These are phyloP conservation scores for Leptodontidium sp. DNA, from an alignment of 2,329 filamentous ascomycete species.

Conservation along the genomic window DNA sequence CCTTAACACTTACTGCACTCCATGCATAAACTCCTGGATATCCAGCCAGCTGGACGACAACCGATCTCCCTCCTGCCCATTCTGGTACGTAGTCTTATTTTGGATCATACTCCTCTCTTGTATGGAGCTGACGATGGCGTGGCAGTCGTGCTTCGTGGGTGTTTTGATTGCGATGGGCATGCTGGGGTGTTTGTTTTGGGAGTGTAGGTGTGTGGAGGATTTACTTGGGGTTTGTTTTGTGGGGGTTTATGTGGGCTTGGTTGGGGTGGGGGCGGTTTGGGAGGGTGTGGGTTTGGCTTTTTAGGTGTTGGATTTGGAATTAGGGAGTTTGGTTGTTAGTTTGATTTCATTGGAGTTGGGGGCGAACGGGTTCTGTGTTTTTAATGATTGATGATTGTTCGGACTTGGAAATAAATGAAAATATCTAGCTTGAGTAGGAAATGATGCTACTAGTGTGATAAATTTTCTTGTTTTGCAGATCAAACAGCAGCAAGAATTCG, in stretches of 20 bases:
- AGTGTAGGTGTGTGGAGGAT: neutral
- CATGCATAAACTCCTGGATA: neutral
- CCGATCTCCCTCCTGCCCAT: neutral
- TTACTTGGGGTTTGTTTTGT: neutral
- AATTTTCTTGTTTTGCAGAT: too few relatives aligned
- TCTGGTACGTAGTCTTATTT: neutral
- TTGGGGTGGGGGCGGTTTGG: neutral
- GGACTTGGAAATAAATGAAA: too few relatives aligned
- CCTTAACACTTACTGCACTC: neutral
- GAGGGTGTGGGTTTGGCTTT: neutral
- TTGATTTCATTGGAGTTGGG: too few relatives aligned
- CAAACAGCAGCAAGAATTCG: too few relatives aligned
- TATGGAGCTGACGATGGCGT: neutral
- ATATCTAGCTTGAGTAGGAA: too few relatives aligned
- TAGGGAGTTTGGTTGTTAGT: too few relatives aligned
- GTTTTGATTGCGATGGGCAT: neutral
- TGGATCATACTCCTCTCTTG: neutral
- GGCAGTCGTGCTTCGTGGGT: constrained; percentile 1
- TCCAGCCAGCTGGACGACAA: neutral
- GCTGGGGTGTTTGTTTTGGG: neutral
- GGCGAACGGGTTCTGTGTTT: too few relatives aligned
- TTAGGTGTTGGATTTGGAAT: too few relatives aligned
- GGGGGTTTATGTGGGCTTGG: neutral
- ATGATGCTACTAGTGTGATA: too few relatives aligned
- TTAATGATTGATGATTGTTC: too few relatives aligned